A percentile compares a stretch with the other conserved stretches of the same genome.
Conservation (phyloP, 257 asterid species). For the Nicotiana tabacum region DNA sequence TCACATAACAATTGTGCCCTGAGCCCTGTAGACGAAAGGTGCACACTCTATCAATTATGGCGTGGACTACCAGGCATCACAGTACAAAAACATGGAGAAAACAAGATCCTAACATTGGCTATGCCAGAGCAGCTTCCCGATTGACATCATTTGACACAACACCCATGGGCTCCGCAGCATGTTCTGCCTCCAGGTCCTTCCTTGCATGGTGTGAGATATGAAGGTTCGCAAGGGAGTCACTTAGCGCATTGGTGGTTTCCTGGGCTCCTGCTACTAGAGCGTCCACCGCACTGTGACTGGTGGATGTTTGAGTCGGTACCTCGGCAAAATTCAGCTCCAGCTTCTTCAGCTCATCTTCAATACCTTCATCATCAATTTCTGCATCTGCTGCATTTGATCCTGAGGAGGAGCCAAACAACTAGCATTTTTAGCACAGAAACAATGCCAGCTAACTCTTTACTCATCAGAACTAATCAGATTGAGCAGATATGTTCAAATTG, state of each 20-base stretch:
- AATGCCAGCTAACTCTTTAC: constrained; percentile 8
- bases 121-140: constrained; percentile 39
- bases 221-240: constrained; percentile 49
- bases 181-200: constrained; percentile 14
- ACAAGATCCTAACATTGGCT: background rate
- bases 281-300: background rate
- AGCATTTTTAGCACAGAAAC: background rate
- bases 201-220: constrained; percentile 29
- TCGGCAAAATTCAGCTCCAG: constrained; percentile 46
- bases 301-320: constrained; percentile 22
- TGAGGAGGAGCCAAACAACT: constrained; percentile 20
- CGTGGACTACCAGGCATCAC: background rate
- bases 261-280: constrained; percentile 19
- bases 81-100: background rate
- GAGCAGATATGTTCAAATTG: background rate
- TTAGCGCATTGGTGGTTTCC: constrained; percentile 39
- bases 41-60: background rate
- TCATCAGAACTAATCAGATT: background rate
- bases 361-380: constrained; percentile 53
- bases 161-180: constrained; percentile 6
- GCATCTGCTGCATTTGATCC: constrained; percentile 33
- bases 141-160: constrained; percentile 13
- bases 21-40: background rate
- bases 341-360: constrained; percentile 59
- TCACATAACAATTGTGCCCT: background rate